These are phyloP conservation scores for Colletotrichum sp. DNA, from an alignment of 2,329 filamentous ascomycete species.

Conservation along the genomic window DNA sequence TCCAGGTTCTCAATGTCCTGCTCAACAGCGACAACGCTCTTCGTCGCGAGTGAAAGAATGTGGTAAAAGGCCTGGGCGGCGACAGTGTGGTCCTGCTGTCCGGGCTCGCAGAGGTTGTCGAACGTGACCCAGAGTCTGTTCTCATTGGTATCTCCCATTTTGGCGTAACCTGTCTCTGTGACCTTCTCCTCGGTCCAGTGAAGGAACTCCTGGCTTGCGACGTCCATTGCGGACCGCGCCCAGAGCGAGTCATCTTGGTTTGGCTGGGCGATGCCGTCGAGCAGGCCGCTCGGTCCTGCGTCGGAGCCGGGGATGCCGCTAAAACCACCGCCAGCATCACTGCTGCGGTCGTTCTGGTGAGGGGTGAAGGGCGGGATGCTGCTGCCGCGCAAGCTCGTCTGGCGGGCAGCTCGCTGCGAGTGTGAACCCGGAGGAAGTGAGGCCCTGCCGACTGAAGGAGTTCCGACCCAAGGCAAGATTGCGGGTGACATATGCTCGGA, in stretches of 20 bases:
- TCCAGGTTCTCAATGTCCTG: conserved; percentile 54
- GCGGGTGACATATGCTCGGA: conserved; percentile 67
- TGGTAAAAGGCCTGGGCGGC: conserved; percentile 81
- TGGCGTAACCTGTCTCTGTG: conserved; percentile 32
- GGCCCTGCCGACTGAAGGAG: conserved; percentile 11
- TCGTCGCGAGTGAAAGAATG: conserved; percentile 72
- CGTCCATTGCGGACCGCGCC: conserved; percentile 45
- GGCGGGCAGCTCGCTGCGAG: conserved; percentile 20
- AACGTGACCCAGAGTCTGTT: conserved; percentile 64
- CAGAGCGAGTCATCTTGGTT: conserved; percentile 31
- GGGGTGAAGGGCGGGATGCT: conserved; percentile 49
- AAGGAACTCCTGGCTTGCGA: conserved; percentile 51
- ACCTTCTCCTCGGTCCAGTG: conserved; percentile 43
- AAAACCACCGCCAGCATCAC: conserved; percentile 34
- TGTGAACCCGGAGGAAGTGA: conserved; percentile 5
- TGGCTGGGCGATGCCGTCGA: conserved; percentile 18
- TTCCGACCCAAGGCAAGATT: conserved; percentile 58
- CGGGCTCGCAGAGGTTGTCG: conserved; percentile 68
- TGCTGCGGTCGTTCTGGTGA: conserved; percentile 45
- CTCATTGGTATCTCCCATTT: conserved; percentile 32
- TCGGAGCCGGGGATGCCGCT: conserved; percentile 32
- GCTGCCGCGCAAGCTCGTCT: conserved; percentile 40
- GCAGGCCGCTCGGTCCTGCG: conserved; percentile 21
- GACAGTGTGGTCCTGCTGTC: conserved; percentile 58
- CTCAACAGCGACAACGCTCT: conserved; percentile 63